Base-by-base conservation (phyloP, 495 filamentous ascomycete genomes). In the Aspergillus leporis region DNA sequence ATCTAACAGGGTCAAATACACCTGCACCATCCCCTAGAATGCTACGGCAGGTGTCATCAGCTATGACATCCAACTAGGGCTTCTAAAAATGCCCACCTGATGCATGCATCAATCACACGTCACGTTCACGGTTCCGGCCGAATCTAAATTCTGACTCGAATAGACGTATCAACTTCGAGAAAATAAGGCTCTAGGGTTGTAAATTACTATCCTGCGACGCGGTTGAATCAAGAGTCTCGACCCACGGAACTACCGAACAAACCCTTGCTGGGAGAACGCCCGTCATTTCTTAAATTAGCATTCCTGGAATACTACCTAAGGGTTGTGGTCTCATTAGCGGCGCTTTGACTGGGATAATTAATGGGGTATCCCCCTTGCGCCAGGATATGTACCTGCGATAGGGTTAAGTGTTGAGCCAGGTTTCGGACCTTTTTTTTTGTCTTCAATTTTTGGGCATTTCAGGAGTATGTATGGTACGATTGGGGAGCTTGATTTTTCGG, bases 261-360 rank as follows among this genome's bases (percentile, higher is more conserved):
- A 47, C 43, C 43, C 43, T 47, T 47, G 43, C 43, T 23, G 43
- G 32, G 13, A 4, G 9, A 21, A 47, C 43, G 19, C 18, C 19
- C 13, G 43, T 23, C 43, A 47, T 5, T 47, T 47, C 43, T 47
- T 47, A 22, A 47, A 22, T 47, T 47, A 47, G 43, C 43, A 47
- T 9, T 47, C 21, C 21, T 28, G 25, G 25, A 28, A 28, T 28
- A 28, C 25, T 28, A 28, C 25, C 36, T 3, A 40, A 40, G 36
- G 36, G 36, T 40, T 40, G 36, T 40, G 36, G 36, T 40, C 2
- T 13, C n/a, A 43, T 43, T 43, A 8, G 32, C 3, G 36, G 36
- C 36, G 36, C 25, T 40, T 40, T 40, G 16, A 12, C 36, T 40
- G 36, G 36, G 36, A 40, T 40, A n/a, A 40, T 40, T 40, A 9